Base-by-base conservation (phyloP, 257 asterid genomes). In the Solanum clarkiae region DNA sequence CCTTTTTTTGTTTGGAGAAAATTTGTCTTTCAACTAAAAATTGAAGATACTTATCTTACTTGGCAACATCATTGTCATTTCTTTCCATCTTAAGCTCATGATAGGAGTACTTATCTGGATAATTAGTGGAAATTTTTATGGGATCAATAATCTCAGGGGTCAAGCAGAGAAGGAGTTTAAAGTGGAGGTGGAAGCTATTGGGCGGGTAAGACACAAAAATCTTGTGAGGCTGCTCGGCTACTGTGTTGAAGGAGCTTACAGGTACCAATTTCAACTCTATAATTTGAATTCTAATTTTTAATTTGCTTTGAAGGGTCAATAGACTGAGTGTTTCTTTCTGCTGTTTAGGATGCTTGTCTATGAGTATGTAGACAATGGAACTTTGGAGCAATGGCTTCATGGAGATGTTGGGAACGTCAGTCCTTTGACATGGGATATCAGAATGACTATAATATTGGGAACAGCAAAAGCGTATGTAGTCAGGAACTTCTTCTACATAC, bases 241-340 rank as follows among this genome's bases (percentile, higher is more conserved):
- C 90, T 94, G 99, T 80, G 98, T 94, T 55, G 99, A 96, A 93
- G 99, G 98, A 87, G 99, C 99, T 84, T 93, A 94, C 84, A 92
- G 99, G 99, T 94, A 90, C 62, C 82, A 40, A 59, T 80, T 18
- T 29, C 20, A 74, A 22, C 83, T 42, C 84, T 24, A 84, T 75
- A 49, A 22, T 75, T 75, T 75, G 62, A 75, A 75, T 44, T 82
- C 9, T 14, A 42, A 68, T 53, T 81, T 80, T 57, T 80, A 56
- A 26, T 66, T 84, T 51, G 26, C 53, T 24, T 82, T 60, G 36
- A 55, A 45, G 71, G 60, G 63, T 84, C 62, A 32, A 77, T 26
- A 86, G 74, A 53, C 84, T 88, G 80, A 89, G 14, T 32, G 57
- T 8, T 49, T 69, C 32, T 24, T 20, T 87, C 55, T 60, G 49